Conservation (phyloP, 2,329 filamentous ascomycete genomes). For the Neobulgaria alba region DNA sequence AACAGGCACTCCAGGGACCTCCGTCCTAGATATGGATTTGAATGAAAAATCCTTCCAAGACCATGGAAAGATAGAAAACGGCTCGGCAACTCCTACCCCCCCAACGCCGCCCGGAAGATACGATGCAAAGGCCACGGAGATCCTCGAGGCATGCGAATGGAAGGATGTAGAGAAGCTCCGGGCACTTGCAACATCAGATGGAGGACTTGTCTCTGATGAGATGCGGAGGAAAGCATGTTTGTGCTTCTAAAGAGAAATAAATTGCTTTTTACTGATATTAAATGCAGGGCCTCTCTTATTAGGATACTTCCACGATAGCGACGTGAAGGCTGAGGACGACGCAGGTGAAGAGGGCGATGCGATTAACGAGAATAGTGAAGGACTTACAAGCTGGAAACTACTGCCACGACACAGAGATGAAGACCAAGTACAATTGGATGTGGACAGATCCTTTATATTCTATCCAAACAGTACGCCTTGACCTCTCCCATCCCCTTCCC, state of each 20-base stretch:
- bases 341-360: slow-evolving; percentile 15
- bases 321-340: slow-evolving; percentile 1
- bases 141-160: slow-evolving; percentile 51
- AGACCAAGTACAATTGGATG: slow-evolving; percentile 83
- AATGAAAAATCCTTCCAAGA: slow-evolving; percentile 17
- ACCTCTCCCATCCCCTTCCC: slow-evolving; percentile 16
- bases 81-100: slow-evolving; percentile 7
- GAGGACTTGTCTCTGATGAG: slow-evolving; percentile 59
- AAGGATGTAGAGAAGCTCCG: slow-evolving; percentile 49
- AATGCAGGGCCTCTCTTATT: slow-evolving; percentile 55
- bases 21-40: slow-evolving; percentile 25
- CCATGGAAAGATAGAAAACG: slow-evolving; percentile 6
- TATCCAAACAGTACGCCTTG: slow-evolving; percentile 67
- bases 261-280: slow-evolving; percentile 10
- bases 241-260: slow-evolving; percentile 31
- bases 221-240: slow-evolving; percentile 71
- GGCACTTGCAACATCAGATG: slow-evolving; percentile 49
- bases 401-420: slow-evolving; percentile 77
- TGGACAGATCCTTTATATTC: slow-evolving; percentile 94
- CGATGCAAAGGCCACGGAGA: slow-evolving; percentile 35
- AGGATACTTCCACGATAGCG: slow-evolving; percentile 28
- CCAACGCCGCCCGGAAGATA: slow-evolving; percentile 4
- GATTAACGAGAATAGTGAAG: slow-evolving; percentile 15
- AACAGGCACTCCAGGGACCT: slow-evolving; percentile 14
- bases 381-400: slow-evolving; percentile 31